A percentile compares a stretch with the other conserved stretches of the same genome.
Evolutionary conservation across 2,329 filamentous ascomycete species (phyloP).

Genomic region (Colletotrichum graminicola): DNA sequence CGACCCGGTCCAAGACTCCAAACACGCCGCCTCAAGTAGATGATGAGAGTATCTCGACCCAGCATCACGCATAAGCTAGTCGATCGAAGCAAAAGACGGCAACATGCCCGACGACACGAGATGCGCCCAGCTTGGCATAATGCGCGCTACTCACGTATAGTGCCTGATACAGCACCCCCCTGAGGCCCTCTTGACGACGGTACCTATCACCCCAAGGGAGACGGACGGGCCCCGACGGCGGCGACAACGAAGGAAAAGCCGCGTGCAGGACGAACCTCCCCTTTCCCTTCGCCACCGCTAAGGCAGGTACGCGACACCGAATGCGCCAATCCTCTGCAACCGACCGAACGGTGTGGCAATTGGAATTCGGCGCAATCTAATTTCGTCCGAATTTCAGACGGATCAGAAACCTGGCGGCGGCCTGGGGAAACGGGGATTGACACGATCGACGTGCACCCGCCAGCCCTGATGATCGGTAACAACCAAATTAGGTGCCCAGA

Average conservation of each 20-base stretch:
- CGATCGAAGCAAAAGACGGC: not conserved
- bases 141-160: not conserved
- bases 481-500: not conserved
- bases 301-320: slow-evolving; percentile 23
- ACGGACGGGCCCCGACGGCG: not conserved
- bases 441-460: not conserved
- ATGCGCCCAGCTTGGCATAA: not conserved
- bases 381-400: slow-evolving; percentile 30
- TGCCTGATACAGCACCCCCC: not conserved
- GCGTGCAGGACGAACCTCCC: not conserved
- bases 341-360: not conserved
- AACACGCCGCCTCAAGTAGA: slow-evolving; percentile 30
- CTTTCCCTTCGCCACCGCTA: slow-evolving; percentile 6
- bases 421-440: slow-evolving; percentile 14
- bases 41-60: slow-evolving; percentile 5
- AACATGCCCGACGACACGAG: not conserved
- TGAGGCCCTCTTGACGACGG: not conserved
- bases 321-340: not conserved
- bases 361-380: slow-evolving; percentile 15
- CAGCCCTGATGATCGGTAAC: not conserved
- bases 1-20: slow-evolving; percentile 27
- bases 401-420: slow-evolving; percentile 15
- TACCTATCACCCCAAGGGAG: not conserved
- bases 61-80: not conserved
- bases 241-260: not conserved